Conservation (phyloP, 1,284 basidiomycete species). For the Cronartium quercuum region DNA sequence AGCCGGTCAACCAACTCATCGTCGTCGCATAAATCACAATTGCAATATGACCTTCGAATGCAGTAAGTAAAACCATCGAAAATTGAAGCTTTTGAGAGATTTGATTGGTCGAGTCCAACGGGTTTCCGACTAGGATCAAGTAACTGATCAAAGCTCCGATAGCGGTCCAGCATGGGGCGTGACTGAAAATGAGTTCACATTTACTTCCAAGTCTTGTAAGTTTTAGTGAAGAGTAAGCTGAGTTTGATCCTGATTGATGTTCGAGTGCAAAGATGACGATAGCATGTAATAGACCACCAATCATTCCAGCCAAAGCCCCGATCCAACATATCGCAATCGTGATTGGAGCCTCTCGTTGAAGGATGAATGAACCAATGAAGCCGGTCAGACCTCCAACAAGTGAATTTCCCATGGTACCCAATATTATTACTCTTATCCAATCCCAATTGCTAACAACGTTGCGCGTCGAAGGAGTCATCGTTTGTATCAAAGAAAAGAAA, state of each 20-base stretch:
- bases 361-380: conserved; percentile 19
- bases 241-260: neutral
- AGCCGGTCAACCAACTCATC: conserved; percentile 19
- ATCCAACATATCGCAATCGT: conserved; percentile 3
- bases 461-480: neutral
- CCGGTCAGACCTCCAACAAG: conserved; percentile 32
- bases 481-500: neutral
- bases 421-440: conserved; percentile 9
- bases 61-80: conserved; percentile 6
- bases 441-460: conserved; percentile 1
- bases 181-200: conserved; percentile 3
- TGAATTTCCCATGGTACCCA: conserved; percentile 24
- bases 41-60: conserved; percentile 6
- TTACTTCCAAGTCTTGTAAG: conserved; percentile 1
- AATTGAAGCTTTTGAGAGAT: neutral
- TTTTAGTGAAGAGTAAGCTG: neutral
- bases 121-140: neutral
- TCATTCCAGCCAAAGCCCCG: conserved; percentile 9
- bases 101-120: neutral
- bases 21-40: conserved; percentile 12
- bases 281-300: conserved; percentile 34
- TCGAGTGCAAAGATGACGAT: neutral
- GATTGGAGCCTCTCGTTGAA: conserved; percentile 1
- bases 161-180: conserved; percentile 15
- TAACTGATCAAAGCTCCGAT: conserved; percentile 20